Base-by-base conservation (phyloP, 2,329 filamentous ascomycete species). In the Trichoderma brevicompactum region DNA sequence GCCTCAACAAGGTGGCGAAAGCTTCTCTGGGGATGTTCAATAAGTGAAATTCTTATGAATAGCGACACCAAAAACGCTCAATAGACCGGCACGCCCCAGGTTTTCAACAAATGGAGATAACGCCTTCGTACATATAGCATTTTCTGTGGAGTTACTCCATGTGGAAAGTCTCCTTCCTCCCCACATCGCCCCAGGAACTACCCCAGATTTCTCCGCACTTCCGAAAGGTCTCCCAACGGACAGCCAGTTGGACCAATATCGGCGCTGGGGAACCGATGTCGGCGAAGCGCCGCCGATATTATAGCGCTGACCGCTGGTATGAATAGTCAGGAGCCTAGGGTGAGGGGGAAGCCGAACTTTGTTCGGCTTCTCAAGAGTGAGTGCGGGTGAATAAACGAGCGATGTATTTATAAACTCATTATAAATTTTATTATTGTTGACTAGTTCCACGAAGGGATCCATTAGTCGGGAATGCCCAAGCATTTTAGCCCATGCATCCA, bases 161-260 rank as follows among this genome's bases (percentile, higher is more conserved):
- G 23, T 28, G 23, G n/a, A n/a, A 43, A 10, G 5, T 10, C 17
- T 13, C 44, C 19, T 12, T 48, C 10, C 19, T 23, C 44, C 44
- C 2, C 12, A 4, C 19, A 23, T 48, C 9, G 5, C 36, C 50
- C 50, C 34, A 34, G 28, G 10, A 53, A 23, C 8, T 53, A 38
- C 50, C 50, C 50, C 50, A 53, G 50, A 53, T 53, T 7, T 53
- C 50, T 53, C 50, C 50, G 34, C 50, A 53, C 10, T 36, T 40
- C 32, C 17, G 17, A 53, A 13, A 38, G 17, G 7, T 38, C 36
- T 23, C n/a, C n/a, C 28, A 52, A 28, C 2, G 23, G 32, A 15
- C n/a, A 34, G 10, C 5, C 50, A 53, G 49, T 36, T 32, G 49
- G 12, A 19, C 23, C 15, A 36, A 19, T 19, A 53, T 53, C 50